Conservation (phyloP, 305 asterid genomes). For the Solanum hybrid region DNA sequence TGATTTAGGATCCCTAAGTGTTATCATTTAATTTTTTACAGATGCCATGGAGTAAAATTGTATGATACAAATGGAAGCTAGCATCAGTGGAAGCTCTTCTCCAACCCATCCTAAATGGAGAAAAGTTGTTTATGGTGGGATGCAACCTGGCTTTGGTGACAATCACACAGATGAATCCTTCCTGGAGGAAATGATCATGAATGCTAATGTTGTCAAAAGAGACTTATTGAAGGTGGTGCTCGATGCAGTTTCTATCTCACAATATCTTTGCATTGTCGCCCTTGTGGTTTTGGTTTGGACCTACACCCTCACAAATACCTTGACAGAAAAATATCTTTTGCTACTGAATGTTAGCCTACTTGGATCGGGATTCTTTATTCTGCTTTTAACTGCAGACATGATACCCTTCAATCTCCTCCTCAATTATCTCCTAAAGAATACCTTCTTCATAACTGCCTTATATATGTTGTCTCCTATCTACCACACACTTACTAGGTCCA, state of each 20-base stretch:
- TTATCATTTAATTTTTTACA: background rate
- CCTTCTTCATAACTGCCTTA: conserved; percentile 65
- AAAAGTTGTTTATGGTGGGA: conserved; percentile 87
- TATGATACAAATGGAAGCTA: conserved; percentile 33
- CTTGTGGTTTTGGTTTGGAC: conserved; percentile 88
- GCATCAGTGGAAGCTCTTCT: conserved; percentile 23
- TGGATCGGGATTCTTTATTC: conserved; percentile 48
- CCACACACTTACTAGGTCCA: conserved; percentile 78
- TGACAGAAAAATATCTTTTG: conserved; percentile 50
- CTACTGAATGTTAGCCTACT: conserved; percentile 60
- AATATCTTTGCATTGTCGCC: conserved; percentile 73
- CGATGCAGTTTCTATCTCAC: conserved; percentile 75
- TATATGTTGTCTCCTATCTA: conserved; percentile 72
- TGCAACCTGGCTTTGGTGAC: conserved; percentile 90
- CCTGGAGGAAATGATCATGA: conserved; percentile 90
- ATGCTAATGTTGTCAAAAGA: conserved; percentile 83
- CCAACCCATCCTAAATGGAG: conserved; percentile 51
- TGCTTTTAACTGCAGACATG: conserved; percentile 60
- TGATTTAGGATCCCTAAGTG: background rate
- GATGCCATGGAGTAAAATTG: conserved; percentile 2
- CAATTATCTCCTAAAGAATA: conserved; percentile 49
- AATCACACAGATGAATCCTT: conserved; percentile 84
- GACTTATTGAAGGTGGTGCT: conserved; percentile 73
- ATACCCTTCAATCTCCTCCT: conserved; percentile 45
- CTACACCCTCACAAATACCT: conserved; percentile 53